A percentile compares a stretch with the other conserved stretches of the same genome.
Conservation (phyloP, 352 stramenopile genomes). For the Phytophthora palmivora region DNA sequence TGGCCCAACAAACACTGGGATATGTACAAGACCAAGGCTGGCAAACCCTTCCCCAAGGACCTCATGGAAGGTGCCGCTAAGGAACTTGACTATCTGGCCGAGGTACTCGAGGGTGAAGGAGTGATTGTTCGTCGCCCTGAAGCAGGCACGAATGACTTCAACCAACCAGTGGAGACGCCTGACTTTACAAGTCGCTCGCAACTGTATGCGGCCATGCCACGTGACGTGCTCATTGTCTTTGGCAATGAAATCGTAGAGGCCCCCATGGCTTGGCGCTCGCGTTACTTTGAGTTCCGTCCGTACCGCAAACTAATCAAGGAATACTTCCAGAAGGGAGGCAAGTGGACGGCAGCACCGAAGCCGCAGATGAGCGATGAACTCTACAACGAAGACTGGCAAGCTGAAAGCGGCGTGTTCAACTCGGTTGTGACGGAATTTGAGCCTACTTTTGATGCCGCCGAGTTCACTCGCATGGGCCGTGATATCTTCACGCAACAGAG, state of each 20-base stretch:
- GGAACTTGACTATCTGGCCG: slow-evolving; percentile 88
- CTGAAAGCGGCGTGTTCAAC: slow-evolving; percentile 80
- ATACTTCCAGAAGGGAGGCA: slow-evolving; percentile 89
- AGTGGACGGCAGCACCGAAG: slow-evolving; percentile 91
- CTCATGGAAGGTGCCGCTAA: slow-evolving; percentile 76
- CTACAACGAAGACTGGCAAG: slow-evolving; percentile 90
- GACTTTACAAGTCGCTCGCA: slow-evolving; percentile 88
- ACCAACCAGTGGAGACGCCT: slow-evolving; percentile 76
- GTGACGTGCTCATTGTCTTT: slow-evolving; percentile 90
- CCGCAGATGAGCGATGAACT: slow-evolving; percentile 91
- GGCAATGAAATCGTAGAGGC: slow-evolving; percentile 92
- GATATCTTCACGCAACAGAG: slow-evolving; percentile 93
- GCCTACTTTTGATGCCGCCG: slow-evolving; percentile 88
- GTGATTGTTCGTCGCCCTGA: slow-evolving; percentile 87
- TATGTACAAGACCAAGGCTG: slow-evolving; percentile 90
- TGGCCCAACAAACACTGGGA: slow-evolving; percentile 91
- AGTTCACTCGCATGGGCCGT: slow-evolving; percentile 91
- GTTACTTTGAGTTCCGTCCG: slow-evolving; percentile 91
- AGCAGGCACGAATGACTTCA: slow-evolving; percentile 70
- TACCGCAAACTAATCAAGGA: slow-evolving; percentile 91
- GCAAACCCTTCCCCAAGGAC: slow-evolving; percentile 79
- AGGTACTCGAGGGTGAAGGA: slow-evolving; percentile 86
- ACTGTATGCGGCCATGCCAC: slow-evolving; percentile 90
- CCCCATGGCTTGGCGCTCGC: slow-evolving; percentile 90
- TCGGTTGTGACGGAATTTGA: slow-evolving; percentile 91